A percentile compares a stretch with the other conserved stretches of the same genome.
Conservation (phyloP, 305 asterid genomes). For the Andrographis paniculata region DNA sequence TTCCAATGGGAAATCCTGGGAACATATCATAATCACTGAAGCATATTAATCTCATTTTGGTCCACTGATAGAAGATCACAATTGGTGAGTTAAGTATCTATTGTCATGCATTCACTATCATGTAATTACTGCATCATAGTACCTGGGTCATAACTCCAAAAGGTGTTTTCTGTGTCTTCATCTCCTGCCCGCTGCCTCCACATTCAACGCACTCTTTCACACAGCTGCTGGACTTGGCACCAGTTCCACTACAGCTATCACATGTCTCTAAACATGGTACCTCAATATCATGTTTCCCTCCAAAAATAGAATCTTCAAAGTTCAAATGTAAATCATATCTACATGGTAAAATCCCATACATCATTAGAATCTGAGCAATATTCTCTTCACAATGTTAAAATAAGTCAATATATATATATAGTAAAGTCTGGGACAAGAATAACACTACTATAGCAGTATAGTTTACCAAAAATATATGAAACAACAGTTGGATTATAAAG, state of each 20-base stretch:
- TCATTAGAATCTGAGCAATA: conserved; percentile 7
- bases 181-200: conserved; percentile 77
- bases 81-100: background rate
- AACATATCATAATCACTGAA: background rate
- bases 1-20: background rate
- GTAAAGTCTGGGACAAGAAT: too few relatives aligned
- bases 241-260: conserved; percentile 79
- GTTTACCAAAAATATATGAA: too few relatives aligned
- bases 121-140: conserved; percentile 19
- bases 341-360: conserved; percentile 16
- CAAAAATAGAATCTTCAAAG: conserved; percentile 79
- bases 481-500: too few relatives aligned
- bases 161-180: conserved; percentile 70
- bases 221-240: conserved; percentile 68
- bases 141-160: conserved; percentile 96
- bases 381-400: background rate
- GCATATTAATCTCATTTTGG: background rate
- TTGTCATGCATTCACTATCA: conserved; percentile 16
- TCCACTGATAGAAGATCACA: background rate
- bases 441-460: too few relatives aligned
- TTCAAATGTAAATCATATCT: conserved; percentile 74
- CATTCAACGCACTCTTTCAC: conserved; percentile 60
- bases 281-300: conserved; percentile 62
- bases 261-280: conserved; percentile 56
- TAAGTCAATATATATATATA: too few relatives aligned